A percentile compares a stretch with the other conserved stretches of the same genome.
phyloP scores from a whole-genome alignment of 1,139 yeast genomes.

The Cylindricascospora bacillispora region DNA sequence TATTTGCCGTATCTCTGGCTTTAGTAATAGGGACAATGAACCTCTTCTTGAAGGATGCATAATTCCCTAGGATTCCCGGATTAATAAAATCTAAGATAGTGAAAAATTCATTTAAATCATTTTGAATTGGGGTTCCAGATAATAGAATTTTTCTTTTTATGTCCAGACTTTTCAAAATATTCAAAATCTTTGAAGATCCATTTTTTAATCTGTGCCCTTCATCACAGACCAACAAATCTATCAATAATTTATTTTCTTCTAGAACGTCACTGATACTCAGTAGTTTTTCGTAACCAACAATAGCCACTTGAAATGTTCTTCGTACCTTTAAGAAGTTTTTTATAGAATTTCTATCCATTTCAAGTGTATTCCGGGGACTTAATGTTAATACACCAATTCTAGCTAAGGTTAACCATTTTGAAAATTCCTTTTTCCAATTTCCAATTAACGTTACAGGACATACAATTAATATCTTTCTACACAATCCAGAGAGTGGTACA shows the following conservation, averaged over 20 bases:
- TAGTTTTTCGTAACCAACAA: conserved; percentile 75
- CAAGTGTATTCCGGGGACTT: conserved; percentile 32
- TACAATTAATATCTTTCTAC: conserved; percentile 54
- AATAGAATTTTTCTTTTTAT: conserved; percentile 50
- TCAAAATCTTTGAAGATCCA: conserved; percentile 54
- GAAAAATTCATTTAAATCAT: conserved; percentile 74
- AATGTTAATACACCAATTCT: conserved; percentile 48
- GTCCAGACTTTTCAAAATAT: conserved; percentile 43
- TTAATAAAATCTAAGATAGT: conserved; percentile 73
- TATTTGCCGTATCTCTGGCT: conserved; percentile 63
- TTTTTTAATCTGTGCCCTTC: conserved; percentile 87
- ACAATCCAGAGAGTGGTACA: conserved; percentile 18
- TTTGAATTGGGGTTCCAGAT: conserved; percentile 93
- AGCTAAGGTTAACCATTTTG: conserved; percentile 73
- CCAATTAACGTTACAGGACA: conserved; percentile 85
- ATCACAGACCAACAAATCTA: conserved; percentile 76
- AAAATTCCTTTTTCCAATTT: conserved; percentile 84
- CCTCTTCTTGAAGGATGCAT: conserved; percentile 48
- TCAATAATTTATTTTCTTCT: conserved; percentile 31
- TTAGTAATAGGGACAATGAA: conserved; percentile 60
- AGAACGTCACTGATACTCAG: conserved; percentile 34
- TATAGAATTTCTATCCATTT: conserved; percentile 48
- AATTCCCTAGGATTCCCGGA: conserved; percentile 67
- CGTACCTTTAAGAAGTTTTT: conserved; percentile 47
- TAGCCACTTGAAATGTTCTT: conserved; percentile 66